Percentiles rank a stretch among this genome's conserved stretches.
phyloP scores from a whole-genome alignment of 1,284 basidiomycete genomes.

The Sporisorium iseilematis-ciliati region DNA sequence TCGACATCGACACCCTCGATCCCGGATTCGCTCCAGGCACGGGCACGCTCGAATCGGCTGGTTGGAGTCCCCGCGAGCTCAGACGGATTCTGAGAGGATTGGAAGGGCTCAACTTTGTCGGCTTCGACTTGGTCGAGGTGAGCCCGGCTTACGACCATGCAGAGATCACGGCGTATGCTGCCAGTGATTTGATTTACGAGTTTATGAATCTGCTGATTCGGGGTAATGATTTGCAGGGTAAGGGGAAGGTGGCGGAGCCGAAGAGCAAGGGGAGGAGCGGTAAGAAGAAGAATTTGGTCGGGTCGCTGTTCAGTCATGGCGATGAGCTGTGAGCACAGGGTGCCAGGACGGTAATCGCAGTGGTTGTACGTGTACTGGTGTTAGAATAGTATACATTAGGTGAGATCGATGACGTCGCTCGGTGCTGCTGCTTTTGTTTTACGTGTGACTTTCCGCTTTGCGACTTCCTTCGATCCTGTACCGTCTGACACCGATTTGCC shows the following conservation, averaged over 20 bases:
- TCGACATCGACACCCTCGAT: constrained; percentile 63
- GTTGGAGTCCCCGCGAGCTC: constrained; percentile 58
- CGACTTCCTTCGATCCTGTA: not conserved
- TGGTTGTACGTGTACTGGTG: not conserved
- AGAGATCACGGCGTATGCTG: constrained; percentile 57
- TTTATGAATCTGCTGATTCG: constrained; percentile 50
- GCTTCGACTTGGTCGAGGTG: constrained; percentile 61
- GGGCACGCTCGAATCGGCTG: constrained; percentile 56
- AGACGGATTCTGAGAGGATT: constrained; percentile 48
- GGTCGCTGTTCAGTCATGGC: constrained; percentile 21
- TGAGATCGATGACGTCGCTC: constrained; percentile 33
- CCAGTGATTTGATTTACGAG: constrained; percentile 57
- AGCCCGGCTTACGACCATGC: constrained; percentile 57
- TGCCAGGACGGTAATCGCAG: not conserved
- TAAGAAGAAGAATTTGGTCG: constrained; percentile 28
- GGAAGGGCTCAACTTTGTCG: constrained; percentile 58
- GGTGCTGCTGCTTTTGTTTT: constrained; percentile 9
- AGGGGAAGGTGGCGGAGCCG: constrained; percentile 28
- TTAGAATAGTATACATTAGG: constrained; percentile 10
- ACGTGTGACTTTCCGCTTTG: constrained; percentile 10
- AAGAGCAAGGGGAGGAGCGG: constrained; percentile 19
- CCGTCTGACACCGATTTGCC: not conserved
- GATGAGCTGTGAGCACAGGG: constrained; percentile 23
- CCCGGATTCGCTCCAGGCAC: constrained; percentile 57
- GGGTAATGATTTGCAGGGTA: constrained; percentile 17